phyloP scores from a whole-genome alignment of 2,329 filamentous ascomycete species.

The Talaromyces albobiverticillius region DNA sequence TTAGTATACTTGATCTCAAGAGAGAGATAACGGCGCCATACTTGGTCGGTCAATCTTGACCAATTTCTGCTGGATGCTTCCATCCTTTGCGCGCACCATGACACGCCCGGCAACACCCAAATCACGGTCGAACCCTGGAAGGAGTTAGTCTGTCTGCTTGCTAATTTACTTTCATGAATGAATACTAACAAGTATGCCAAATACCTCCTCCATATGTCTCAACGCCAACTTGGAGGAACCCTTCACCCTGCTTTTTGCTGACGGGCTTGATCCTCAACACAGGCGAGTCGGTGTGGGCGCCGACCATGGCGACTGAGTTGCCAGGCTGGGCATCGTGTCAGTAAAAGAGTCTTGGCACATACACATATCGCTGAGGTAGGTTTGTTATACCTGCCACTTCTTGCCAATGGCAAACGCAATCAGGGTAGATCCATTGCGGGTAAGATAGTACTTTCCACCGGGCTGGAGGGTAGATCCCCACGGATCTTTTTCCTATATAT shows the following conservation, averaged over 20 bases:
- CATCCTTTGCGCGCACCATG: conserved; percentile 71
- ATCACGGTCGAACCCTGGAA: conserved; percentile 82
- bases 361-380: background rate
- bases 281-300: conserved; percentile 93
- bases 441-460: conserved; percentile 94
- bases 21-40: conserved; percentile 25
- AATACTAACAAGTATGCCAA: conserved; percentile 77
- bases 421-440: conserved; percentile 87
- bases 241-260: conserved; percentile 80
- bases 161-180: background rate
- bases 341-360: background rate
- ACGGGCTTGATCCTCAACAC: conserved; percentile 91
- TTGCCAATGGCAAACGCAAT: conserved; percentile 88
- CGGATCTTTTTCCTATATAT: conserved; percentile 70
- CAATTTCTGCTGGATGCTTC: conserved; percentile 75
- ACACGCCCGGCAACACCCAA: conserved; percentile 84
- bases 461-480: conserved; percentile 78
- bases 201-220: conserved; percentile 96
- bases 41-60: conserved; percentile 85
- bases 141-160: conserved; percentile 11
- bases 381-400: conserved; percentile 73
- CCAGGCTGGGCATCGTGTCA: conserved; percentile 55
- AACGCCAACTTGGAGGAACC: conserved; percentile 90
- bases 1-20: background rate
- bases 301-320: conserved; percentile 87